phyloP scores from a whole-genome alignment of 2,329 filamentous ascomycete species.

The Paecilomyces fulvus region DNA sequence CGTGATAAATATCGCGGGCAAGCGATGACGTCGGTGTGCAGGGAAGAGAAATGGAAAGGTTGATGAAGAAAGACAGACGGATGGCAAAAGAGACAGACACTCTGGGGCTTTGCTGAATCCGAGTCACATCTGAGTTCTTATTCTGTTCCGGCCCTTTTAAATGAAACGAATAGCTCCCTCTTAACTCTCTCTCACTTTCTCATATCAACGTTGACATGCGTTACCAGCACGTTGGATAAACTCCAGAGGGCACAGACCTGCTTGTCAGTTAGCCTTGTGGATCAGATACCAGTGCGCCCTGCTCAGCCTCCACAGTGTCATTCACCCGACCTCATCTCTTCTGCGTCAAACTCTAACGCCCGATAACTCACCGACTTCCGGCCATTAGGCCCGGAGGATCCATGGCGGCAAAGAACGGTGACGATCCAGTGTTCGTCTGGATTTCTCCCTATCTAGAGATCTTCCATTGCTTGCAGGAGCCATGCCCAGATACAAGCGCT shows the following conservation, averaged over 20 bases:
- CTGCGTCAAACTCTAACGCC: background rate
- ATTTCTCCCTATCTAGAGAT: background rate
- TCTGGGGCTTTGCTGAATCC: background rate
- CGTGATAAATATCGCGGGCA: background rate
- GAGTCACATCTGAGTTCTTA: background rate
- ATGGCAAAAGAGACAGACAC: background rate
- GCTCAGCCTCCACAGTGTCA: background rate
- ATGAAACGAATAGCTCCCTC: background rate
- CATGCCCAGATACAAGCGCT: background rate
- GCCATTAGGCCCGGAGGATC: background rate
- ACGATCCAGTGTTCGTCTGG: background rate
- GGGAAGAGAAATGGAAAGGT: background rate
- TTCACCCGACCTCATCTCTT: background rate
- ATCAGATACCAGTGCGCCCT: background rate
- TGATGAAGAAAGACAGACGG: background rate
- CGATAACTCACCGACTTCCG: background rate
- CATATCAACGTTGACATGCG: background rate
- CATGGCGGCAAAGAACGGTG: background rate
- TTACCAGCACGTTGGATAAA: background rate
- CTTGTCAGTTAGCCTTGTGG: background rate
- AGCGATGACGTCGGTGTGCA: background rate
- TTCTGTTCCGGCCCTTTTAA: background rate
- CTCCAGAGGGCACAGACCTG: background rate
- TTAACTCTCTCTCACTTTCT: background rate
- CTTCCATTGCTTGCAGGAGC: background rate